Percentiles rank a stretch among this genome's conserved stretches.
Conservation (phyloP, 1,284 basidiomycete genomes). For the Ganoderma meredithae region DNA sequence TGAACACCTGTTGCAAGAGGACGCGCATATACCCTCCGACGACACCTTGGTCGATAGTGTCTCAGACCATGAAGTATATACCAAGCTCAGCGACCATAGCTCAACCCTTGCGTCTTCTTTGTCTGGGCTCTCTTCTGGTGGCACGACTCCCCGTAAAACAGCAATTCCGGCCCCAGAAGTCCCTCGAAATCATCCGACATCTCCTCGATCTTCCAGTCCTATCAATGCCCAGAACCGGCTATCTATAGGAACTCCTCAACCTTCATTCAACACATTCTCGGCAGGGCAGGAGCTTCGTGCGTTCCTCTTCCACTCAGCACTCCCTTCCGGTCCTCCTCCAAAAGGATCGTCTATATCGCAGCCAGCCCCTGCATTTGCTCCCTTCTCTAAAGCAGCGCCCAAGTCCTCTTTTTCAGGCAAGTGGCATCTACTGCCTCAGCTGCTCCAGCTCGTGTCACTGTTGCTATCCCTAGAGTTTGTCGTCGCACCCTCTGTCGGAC, state of each 20-base stretch:
- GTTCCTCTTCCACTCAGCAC: conserved; percentile 12
- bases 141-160: neutral
- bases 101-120: neutral
- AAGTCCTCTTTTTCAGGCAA: neutral
- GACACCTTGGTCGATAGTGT: conserved; percentile 29
- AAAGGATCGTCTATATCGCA: neutral
- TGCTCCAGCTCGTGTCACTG: neutral
- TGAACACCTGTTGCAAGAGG: conserved; percentile 1
- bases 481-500: neutral
- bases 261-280: neutral
- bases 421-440: neutral
- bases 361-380: neutral
- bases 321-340: neutral
- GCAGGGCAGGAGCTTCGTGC: conserved; percentile 10
- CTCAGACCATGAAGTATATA: neutral
- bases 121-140: neutral
- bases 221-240: neutral
- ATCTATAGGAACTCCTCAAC: neutral
- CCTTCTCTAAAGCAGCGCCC: neutral
- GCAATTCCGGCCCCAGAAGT: neutral
- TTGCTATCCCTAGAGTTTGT: neutral
- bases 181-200: neutral
- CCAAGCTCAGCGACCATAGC: neutral
- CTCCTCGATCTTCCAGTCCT: neutral
- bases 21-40: conserved; percentile 31